Evolutionary conservation across 257 asterid species (phyloP).

Genomic region (Craterostigma plantagineum): DNA sequence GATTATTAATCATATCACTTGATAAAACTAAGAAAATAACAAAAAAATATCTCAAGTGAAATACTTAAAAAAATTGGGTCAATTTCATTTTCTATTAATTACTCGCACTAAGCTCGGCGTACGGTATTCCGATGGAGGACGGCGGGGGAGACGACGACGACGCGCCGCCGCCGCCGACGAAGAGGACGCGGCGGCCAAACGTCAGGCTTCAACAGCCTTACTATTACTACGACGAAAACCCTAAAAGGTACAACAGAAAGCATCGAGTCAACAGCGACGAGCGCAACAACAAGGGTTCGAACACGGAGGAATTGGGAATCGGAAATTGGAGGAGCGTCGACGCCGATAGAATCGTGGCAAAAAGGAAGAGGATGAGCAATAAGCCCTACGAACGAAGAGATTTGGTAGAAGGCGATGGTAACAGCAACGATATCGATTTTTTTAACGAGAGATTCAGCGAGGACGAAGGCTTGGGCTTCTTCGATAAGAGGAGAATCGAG

Average conservation of each 20-base stretch:
- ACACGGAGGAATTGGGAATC: conserved; percentile 19
- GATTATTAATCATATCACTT: too few species aligned
- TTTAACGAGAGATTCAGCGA: conserved; percentile 7
- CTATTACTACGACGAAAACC: conserved; percentile 12
- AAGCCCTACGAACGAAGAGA: conserved; percentile 6
- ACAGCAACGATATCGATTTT: too few species aligned
- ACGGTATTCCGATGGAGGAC: conserved; percentile 11
- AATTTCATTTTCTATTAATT: too few species aligned
- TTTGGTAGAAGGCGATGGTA: conserved; percentile 4
- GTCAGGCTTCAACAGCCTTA: conserved; percentile 28
- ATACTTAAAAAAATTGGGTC: too few species aligned
- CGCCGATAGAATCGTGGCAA: conserved; percentile 11
- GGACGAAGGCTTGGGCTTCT: conserved; percentile 8
- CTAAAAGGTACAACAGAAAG: conserved; percentile 8
- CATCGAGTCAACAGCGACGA: conserved; percentile 9
- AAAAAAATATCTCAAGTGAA: too few species aligned
- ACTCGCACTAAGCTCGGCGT: too few species aligned
- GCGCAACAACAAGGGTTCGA: conserved; percentile 1
- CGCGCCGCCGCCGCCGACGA: too few species aligned
- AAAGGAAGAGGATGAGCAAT: conserved; percentile 13
- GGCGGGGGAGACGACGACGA: conserved; percentile 11
- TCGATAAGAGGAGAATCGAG: too few species aligned
- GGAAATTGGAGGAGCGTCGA: conserved; percentile 20
- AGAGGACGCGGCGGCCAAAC: conserved; percentile 32
- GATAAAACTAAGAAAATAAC: too few species aligned